phyloP scores from a whole-genome alignment of 2,329 filamentous ascomycete genomes.

The Clarireedia monteithiana region DNA sequence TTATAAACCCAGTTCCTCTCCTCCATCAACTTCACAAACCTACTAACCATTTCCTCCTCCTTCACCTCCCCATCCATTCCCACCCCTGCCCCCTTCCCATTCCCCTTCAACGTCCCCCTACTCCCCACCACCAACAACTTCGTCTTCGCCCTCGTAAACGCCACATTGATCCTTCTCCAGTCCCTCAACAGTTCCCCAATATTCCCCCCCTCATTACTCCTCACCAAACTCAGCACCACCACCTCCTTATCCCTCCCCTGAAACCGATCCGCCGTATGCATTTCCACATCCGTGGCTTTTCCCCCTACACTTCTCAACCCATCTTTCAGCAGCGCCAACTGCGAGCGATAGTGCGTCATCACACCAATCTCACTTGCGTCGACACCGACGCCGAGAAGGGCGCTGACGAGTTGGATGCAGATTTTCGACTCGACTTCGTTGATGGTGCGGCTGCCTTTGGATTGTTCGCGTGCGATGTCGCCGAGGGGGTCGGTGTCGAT shows the following conservation, averaged over 20 bases:
- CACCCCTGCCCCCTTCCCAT: slow-evolving; percentile 53
- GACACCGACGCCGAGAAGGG: slow-evolving; percentile 69
- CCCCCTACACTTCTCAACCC: slow-evolving; percentile 41
- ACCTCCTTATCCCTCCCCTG: slow-evolving; percentile 95
- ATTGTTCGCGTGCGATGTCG: slow-evolving; percentile 59
- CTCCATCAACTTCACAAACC: slow-evolving; percentile 73
- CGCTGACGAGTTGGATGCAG: slow-evolving; percentile 71
- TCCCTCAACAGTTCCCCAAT: slow-evolving; percentile 92
- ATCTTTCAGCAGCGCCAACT: slow-evolving; percentile 76
- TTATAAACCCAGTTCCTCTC: slow-evolving; percentile 72
- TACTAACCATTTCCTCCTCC: slow-evolving; percentile 63
- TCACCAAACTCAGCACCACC: slow-evolving; percentile 77
- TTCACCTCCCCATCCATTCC: slow-evolving; percentile 50
- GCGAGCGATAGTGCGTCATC: slow-evolving; percentile 93
- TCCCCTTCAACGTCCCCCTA: slow-evolving; percentile 59
- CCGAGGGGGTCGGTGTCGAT: slow-evolving; percentile 78
- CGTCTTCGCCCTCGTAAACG: slow-evolving; percentile 84
- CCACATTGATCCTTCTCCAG: slow-evolving; percentile 91
- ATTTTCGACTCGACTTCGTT: slow-evolving; percentile 78
- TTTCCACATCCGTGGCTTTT: slow-evolving; percentile 61
- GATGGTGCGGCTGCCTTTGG: slow-evolving; percentile 76
- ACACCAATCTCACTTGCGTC: slow-evolving; percentile 74
- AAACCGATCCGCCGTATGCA: slow-evolving; percentile 95
- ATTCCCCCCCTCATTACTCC: slow-evolving; percentile 71
- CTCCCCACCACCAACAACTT: slow-evolving; percentile 88